phyloP scores from a whole-genome alignment of 2,329 filamentous ascomycete genomes.

The Fusarium sp. region DNA sequence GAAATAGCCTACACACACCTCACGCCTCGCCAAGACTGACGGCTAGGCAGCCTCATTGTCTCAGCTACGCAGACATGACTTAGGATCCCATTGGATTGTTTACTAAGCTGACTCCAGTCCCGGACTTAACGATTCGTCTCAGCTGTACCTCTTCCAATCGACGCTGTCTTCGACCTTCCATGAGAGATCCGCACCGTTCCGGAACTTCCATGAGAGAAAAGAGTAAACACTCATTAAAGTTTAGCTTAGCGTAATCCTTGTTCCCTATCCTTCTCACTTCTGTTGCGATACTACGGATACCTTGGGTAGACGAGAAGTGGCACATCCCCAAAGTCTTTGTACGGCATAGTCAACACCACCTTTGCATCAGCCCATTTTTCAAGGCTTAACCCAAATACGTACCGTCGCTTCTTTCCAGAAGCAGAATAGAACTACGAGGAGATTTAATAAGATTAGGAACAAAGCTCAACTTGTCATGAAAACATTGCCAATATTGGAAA shows the following conservation, averaged over 20 bases:
- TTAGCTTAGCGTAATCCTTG: conserved; percentile 22
- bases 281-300: conserved; percentile 27
- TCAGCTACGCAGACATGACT: conserved; percentile 16
- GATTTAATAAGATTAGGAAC: conserved; percentile 11
- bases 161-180: background rate
- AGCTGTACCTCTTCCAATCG: background rate
- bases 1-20: conserved; percentile 25
- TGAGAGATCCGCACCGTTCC: conserved; percentile 3
- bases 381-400: conserved; percentile 24
- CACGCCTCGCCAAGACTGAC: conserved; percentile 29
- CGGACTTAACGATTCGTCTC: background rate
- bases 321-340: conserved; percentile 12
- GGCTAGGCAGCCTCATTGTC: conserved; percentile 38
- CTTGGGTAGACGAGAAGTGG: conserved; percentile 4
- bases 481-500: background rate
- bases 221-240: conserved; percentile 3
- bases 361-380: conserved; percentile 46
- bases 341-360: background rate
- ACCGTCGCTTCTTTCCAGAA: conserved; percentile 43
- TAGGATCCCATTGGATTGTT: conserved; percentile 7
- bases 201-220: background rate
- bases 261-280: conserved; percentile 11
- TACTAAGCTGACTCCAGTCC: conserved; percentile 13
- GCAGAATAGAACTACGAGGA: conserved; percentile 40
- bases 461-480: background rate